phyloP scores from a whole-genome alignment of 441 rosid genomes.

The Corymbia citriodora region DNA sequence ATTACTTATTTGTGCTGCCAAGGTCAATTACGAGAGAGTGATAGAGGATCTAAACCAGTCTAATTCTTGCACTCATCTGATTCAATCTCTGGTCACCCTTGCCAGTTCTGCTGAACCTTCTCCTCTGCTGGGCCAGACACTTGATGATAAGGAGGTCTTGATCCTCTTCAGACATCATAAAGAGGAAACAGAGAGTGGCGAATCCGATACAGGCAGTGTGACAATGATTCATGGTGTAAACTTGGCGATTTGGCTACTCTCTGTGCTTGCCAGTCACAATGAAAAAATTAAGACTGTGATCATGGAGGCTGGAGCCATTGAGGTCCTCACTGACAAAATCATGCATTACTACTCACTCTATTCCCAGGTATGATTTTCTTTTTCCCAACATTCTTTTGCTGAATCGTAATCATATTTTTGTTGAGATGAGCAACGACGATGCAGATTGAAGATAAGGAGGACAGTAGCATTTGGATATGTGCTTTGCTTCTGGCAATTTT shows the following conservation, averaged over 20 bases:
- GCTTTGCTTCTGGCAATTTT: slow-evolving; percentile 92
- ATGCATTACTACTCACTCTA: slow-evolving; percentile 51
- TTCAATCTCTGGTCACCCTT: slow-evolving; percentile 79
- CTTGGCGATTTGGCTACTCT: slow-evolving; percentile 37
- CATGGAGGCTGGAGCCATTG: slow-evolving; percentile 94
- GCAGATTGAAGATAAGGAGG: slow-evolving; percentile 92
- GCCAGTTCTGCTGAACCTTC: slow-evolving; percentile 48
- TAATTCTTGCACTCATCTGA: slow-evolving; percentile 51
- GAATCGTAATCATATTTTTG: slow-evolving; percentile 1
- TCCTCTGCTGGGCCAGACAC: slow-evolving; percentile 35
- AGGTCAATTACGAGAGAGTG: slow-evolving; percentile 75
- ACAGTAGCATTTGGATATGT: slow-evolving; percentile 92
- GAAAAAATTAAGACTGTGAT: slow-evolving; percentile 74
- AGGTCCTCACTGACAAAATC: slow-evolving; percentile 80
- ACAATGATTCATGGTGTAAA: slow-evolving; percentile 62
- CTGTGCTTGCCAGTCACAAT: slow-evolving; percentile 94
- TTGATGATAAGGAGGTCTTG: slow-evolving; percentile 44
- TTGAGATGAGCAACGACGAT: slow-evolving; percentile 14
- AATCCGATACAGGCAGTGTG: slow-evolving; percentile 33
- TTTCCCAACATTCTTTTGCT: neutral
- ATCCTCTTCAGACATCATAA: slow-evolving; percentile 56
- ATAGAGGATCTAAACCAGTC: slow-evolving; percentile 89
- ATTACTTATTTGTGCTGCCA: slow-evolving; percentile 91
- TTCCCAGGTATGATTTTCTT: slow-evolving; percentile 61
- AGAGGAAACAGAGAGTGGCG: slow-evolving; percentile 50